Conservation (phyloP, 2,329 filamentous ascomycete genomes). For the Alternaria sp. region DNA sequence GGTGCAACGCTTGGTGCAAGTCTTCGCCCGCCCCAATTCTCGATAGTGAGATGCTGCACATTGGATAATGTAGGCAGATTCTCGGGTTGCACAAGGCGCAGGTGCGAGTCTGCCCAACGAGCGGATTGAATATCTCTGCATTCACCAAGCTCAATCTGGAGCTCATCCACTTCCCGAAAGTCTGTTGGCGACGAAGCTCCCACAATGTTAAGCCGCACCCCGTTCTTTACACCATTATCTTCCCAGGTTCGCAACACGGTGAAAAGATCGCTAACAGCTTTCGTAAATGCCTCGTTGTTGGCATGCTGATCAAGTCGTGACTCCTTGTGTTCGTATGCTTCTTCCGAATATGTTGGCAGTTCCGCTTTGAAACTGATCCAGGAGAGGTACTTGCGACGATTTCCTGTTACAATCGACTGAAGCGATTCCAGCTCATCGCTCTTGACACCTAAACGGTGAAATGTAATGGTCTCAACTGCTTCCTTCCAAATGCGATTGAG, state of each 20-base stretch:
- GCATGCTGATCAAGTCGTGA: constrained; percentile 5
- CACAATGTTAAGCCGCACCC: constrained; percentile 1
- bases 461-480: constrained; percentile 14
- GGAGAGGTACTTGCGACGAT: constrained; percentile 7
- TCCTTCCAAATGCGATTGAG: constrained; percentile 16
- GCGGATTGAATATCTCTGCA: constrained; percentile 7
- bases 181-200: constrained; percentile 1
- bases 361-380: constrained; percentile 3
- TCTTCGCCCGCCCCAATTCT: neutral
- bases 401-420: constrained; percentile 12
- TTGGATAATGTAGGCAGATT: constrained; percentile 10
- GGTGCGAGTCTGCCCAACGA: constrained; percentile 3
- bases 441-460: constrained; percentile 5
- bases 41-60: constrained; percentile 9
- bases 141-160: constrained; percentile 4
- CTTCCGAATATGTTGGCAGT: constrained; percentile 13
- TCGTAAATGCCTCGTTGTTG: constrained; percentile 10
- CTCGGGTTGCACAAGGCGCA: constrained; percentile 3
- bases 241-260: constrained; percentile 12
- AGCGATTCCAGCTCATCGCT: constrained; percentile 10
- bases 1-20: constrained; percentile 12
- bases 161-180: constrained; percentile 9
- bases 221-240: constrained; percentile 10
- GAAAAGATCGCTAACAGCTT: constrained; percentile 5
- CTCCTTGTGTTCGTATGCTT: constrained; percentile 10